These are phyloP conservation scores for Apiotrichum mycotoxinovorans DNA, from an alignment of 1,284 basidiomycete species.

Conservation along the genomic window DNA sequence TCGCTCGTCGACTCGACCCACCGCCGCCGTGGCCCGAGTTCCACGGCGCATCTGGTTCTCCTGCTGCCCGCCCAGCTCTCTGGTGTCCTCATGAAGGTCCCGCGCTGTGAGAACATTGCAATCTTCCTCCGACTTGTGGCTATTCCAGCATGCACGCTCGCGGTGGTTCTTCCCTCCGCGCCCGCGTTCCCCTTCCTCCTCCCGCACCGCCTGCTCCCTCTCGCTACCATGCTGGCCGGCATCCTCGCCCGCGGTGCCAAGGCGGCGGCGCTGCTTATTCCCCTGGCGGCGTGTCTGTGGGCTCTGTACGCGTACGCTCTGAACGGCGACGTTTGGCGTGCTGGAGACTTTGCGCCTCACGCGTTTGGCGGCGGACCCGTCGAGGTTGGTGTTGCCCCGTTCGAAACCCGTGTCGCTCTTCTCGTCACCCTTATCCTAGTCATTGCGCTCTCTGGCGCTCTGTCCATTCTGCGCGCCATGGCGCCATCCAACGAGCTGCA, in stretches of 20 bases:
- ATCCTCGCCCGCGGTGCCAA: conserved; percentile 21
- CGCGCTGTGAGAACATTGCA: conserved; percentile 1
- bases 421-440: conserved; percentile 18
- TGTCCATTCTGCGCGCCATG: conserved; percentile 22
- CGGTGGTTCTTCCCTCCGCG: conserved; percentile 15
- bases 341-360: background rate
- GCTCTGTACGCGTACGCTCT: conserved; percentile 18
- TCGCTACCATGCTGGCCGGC: conserved; percentile 16
- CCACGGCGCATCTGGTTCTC: conserved; percentile 14
- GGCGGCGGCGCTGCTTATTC: conserved; percentile 19
- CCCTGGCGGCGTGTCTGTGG: conserved; percentile 14
- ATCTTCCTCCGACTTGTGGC: conserved; percentile 11
- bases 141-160: conserved; percentile 17
- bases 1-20: conserved; percentile 14
- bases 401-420: conserved; percentile 21
- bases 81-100: conserved; percentile 11
- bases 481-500: conserved; percentile 19
- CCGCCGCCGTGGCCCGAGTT: conserved; percentile 13
- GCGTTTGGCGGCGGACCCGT: conserved; percentile 5
- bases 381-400: conserved; percentile 21
- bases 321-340: conserved; percentile 21
- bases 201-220: conserved; percentile 17
- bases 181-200: conserved; percentile 17
- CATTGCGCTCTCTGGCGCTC: conserved; percentile 14
- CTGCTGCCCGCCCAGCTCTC: conserved; percentile 18